These are phyloP conservation scores for Crepidotus variabilis DNA, from an alignment of 768 basidiomycete genomes.

Conservation along the genomic window DNA sequence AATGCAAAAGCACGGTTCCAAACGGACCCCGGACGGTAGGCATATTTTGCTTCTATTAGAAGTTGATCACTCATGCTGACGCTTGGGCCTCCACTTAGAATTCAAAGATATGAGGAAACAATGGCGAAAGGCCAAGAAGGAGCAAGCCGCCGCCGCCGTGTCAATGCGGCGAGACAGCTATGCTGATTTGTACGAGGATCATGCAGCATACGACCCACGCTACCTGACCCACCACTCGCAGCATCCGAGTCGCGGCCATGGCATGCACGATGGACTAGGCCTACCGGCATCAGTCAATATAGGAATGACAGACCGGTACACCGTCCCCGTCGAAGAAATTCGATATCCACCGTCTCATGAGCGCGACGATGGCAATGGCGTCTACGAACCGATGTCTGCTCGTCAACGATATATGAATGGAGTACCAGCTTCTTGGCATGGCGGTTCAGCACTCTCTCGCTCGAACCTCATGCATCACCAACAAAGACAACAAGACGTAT, in stretches of 20 bases:
- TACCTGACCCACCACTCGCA: slow-evolving; percentile 23
- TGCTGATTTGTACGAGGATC: slow-evolving; percentile 29
- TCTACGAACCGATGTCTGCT: slow-evolving; percentile 17
- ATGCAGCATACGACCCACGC: slow-evolving; percentile 22
- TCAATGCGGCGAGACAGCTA: slow-evolving; percentile 30
- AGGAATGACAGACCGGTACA: slow-evolving; percentile 24
- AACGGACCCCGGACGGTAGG: slow-evolving; percentile 87
- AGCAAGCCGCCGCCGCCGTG: slow-evolving; percentile 34
- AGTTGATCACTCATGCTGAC: background rate
- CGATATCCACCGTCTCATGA: slow-evolving; percentile 26
- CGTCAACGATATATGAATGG: slow-evolving; percentile 28
- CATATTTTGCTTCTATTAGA: slow-evolving; percentile 8
- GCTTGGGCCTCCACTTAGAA: slow-evolving; percentile 45
- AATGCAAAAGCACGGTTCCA: slow-evolving; percentile 96
- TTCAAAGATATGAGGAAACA: slow-evolving; percentile 97
- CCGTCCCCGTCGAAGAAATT: slow-evolving; percentile 26
- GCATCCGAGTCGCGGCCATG: slow-evolving; percentile 20
- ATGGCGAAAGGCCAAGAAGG: slow-evolving; percentile 94
- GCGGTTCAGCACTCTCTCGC: slow-evolving; percentile 15
- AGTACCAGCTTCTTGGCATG: slow-evolving; percentile 33
- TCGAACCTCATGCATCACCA: slow-evolving; percentile 11
- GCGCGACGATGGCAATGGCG: slow-evolving; percentile 25
- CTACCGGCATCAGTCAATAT: slow-evolving; percentile 27
- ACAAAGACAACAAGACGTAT: slow-evolving; percentile 8
- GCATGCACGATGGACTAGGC: slow-evolving; percentile 22